Evolutionary conservation across 768 basidiomycete species (phyloP), one percentile per base, ranked within the genome.

Genomic region (Agaricus blazei): DNA sequence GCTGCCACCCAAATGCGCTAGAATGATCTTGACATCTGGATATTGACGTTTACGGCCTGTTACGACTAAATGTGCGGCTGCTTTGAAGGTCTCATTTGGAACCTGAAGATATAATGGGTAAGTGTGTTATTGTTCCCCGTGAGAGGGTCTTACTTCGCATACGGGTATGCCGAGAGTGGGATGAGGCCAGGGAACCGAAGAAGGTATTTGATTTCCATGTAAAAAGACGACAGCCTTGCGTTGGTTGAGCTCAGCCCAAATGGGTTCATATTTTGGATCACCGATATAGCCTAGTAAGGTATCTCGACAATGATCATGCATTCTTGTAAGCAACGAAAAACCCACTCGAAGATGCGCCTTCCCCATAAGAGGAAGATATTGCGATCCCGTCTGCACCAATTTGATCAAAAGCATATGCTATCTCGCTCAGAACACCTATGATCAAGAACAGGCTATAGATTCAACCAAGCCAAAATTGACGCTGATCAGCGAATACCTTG

Each of bases 31-130:
- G 59, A 82, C 72, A 52, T 80, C 69, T 23, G 75, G 67, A 61
- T 80, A 88, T 57, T 74, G 79, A 42, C 86, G 82, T 66, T 85
- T 88, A 63, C 73, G 69, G 45, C 86, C 85, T 0, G 85, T 79
- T 24, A 90, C 82, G 45, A 90, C 87, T 47, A 91, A 77, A 63
- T 88, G 85, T 3, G 87, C 82, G 34, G 87, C 87, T 1, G 87
- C 89, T 70, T 89, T 90, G 75, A 82, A 89, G 0, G 88, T 91
- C 68, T 90, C 88, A 64, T 88, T 85, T 6, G 88, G 88, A 0
- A 88, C 87, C 88, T 90, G 53, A 53, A 40, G 24, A 52, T 44
- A 48, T 26, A 11, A 19, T 36, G 42, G 15, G 8, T 44, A 29
- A n/a, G 3, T 3, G 23, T 4, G 27, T 19, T 9, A n/a, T 11